Base-by-base conservation (phyloP, 108 stramenopile genomes). In the Stephanodiscus triporus region DNA sequence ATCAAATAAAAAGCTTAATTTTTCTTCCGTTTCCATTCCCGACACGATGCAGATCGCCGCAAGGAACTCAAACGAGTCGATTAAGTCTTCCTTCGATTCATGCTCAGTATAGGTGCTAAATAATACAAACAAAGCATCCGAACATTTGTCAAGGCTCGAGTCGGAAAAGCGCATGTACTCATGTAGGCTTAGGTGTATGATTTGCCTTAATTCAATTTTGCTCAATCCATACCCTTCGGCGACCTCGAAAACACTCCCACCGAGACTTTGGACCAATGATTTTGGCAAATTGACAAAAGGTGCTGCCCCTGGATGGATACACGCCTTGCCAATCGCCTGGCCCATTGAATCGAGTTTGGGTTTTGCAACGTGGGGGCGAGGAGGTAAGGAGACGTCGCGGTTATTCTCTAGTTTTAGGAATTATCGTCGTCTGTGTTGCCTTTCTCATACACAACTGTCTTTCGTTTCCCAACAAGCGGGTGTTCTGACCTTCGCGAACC, bases 31-130 rank as follows among this genome's bases (percentile, higher is more conserved):
- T 29, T 63, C 3, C 76, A 84, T 72, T 4, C 75, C 59, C 0
- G 78, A 75, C 20, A 68, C 24, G 1, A 80, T 42, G 49, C 64
- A 76, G 11, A 76, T 38, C 11, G 76, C 77, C 11, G 47, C 75
- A 53, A 87, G 80, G 22, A 83, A 34, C 49, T 87, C 85, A 57
- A 85, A 86, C 11, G 80, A 81, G 40, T 87, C 87, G 14, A 87
- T 77, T 6, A 86, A 65, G 0, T 48, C 19, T 70, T 40, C 48
- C 22, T 66, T 57, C 4, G 22, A 26, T 2, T 34, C 48, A 27
- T 19, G 14, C 27, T 19, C 0, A 4, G 30, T 50, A 19, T 61
- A 22, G 6, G 61, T 40, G 20, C 48, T 59, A 55, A 78, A 72
- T 6, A 78, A 1, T 27, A 19, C 17, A 45, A 78, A 78, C 7